Evolutionary conservation across 768 basidiomycete genomes (phyloP).

Genomic region (Boletus rufocinnamomeus): DNA sequence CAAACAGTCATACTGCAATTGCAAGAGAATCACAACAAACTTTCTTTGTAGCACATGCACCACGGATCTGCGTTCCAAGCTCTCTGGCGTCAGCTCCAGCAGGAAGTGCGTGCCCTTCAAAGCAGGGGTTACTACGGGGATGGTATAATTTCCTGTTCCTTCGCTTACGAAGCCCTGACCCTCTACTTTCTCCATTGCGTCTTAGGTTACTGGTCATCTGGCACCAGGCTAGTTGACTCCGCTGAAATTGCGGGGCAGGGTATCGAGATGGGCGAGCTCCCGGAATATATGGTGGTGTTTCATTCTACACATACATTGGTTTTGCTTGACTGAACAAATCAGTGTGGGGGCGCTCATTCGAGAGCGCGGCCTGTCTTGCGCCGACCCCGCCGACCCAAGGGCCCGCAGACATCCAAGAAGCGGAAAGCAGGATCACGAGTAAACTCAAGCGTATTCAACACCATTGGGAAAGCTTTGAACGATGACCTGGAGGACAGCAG

Average conservation of each 20-base stretch:
- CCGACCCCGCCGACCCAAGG: constrained; percentile 52
- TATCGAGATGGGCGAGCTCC: constrained; percentile 57
- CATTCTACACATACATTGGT: not conserved
- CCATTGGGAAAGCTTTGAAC: constrained; percentile 55
- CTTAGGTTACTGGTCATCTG: constrained; percentile 81
- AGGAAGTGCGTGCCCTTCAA: constrained; percentile 72
- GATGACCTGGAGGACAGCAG: constrained; percentile 39
- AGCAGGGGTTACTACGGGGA: constrained; percentile 80
- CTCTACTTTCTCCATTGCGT: not conserved
- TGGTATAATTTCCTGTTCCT: constrained; percentile 42
- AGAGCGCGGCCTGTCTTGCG: constrained; percentile 55
- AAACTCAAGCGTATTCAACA: constrained; percentile 58
- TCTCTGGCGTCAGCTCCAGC: constrained; percentile 65
- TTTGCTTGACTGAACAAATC: not conserved
- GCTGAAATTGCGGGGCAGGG: constrained; percentile 52
- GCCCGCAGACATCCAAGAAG: constrained; percentile 62
- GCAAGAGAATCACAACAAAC: not conserved
- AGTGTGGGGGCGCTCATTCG: constrained; percentile 83
- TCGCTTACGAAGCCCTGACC: constrained; percentile 10
- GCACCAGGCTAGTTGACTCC: constrained; percentile 69
- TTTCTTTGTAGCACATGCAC: constrained; percentile 64
- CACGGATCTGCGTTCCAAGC: constrained; percentile 77
- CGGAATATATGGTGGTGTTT: constrained; percentile 68
- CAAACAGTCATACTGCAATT: not conserved
- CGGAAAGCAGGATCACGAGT: constrained; percentile 75